Conservation (phyloP, 2,329 filamentous ascomycete species). For the Colletotrichum sp. region DNA sequence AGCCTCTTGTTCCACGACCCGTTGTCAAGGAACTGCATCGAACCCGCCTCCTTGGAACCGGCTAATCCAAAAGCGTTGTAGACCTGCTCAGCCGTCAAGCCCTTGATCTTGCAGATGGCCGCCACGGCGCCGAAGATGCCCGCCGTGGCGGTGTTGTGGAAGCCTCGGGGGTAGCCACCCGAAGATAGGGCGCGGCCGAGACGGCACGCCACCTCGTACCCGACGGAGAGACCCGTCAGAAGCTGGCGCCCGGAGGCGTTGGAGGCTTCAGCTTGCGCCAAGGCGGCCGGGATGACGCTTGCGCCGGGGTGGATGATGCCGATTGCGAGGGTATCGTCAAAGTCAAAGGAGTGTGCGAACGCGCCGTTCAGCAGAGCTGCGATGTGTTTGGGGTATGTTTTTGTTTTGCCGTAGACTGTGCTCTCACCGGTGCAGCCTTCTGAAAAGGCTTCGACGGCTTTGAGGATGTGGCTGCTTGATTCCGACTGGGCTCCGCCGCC, state of each 20-base stretch:
- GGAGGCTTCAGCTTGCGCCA: conserved; percentile 24
- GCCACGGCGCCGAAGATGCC: conserved; percentile 31
- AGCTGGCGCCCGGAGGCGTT: neutral
- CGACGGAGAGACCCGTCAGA: conserved; percentile 25
- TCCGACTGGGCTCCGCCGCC: conserved; percentile 26
- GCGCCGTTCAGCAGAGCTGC: conserved; percentile 46
- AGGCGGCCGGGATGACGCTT: conserved; percentile 39
- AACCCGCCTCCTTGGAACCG: conserved; percentile 28
- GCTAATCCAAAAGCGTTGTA: conserved; percentile 29
- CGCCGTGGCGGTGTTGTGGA: conserved; percentile 31
- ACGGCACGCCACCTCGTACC: conserved; percentile 31
- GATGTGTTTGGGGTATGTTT: conserved; percentile 37
- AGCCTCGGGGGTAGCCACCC: conserved; percentile 28
- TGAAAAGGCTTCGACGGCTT: conserved; percentile 35
- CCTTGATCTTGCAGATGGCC: conserved; percentile 26
- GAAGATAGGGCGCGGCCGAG: conserved; percentile 26
- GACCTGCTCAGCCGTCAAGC: conserved; percentile 19
- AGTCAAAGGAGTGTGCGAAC: conserved; percentile 47
- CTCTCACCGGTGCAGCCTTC: conserved; percentile 26
- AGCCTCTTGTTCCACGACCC: conserved; percentile 32
- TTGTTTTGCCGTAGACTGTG: conserved; percentile 38
- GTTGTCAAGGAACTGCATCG: conserved; percentile 34
- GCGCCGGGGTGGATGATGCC: conserved; percentile 46
- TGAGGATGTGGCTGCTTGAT: conserved; percentile 30
- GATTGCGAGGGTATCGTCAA: conserved; percentile 48